Base-by-base conservation (phyloP, 164 flowering plant species). In the Piper betle region DNA sequence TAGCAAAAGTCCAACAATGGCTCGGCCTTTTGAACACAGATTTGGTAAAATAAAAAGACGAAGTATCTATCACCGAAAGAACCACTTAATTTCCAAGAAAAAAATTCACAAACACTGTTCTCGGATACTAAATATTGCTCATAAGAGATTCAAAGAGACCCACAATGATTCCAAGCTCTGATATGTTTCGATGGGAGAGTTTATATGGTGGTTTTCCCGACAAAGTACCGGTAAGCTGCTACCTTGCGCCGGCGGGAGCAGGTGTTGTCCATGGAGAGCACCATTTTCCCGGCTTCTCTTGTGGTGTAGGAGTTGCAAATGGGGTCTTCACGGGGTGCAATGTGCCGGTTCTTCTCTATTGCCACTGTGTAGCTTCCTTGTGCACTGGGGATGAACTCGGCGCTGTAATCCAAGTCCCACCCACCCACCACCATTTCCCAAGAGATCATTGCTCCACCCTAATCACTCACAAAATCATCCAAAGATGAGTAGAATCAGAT, bases 381-480 rank as follows among this genome's bases (percentile, higher is more conserved):
- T 0, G 83, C 83, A 56, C 59, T 73, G 0, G 99, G 99, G 48
- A 86, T 77, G 64, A 81, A 94, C 69, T 94, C 99, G 0, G 84
- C 99, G 38, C 87, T 72, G 85, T 94, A 94, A 6, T 88, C 93
- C 78, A 94, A 68, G 8, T 94, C 99, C 99, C 99, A 94, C 0
- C 99, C 97, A 46, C 91, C 96, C 33, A 88, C 97, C 19, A 85
- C 95, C 17, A 94, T 60, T 63, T 94, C 99, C 99, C 99, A 94
- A 54, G 86, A 76, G 41, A 94, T 86, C 9, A 95, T 86, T 46
- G 97, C 86, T 5, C 84, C 94, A 20, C 64, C 88, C 98, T 90
- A 37, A 5, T 25, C 33, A 25, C 33, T 17, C 18, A 19, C 33
- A 25, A 25, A 25, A 25, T 25, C 33, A 25, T 25, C 33, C 33